Percentiles rank a stretch among this genome's conserved stretches.
Conservation (phyloP, 179 eudicot species). For the Camellia oleifera region DNA sequence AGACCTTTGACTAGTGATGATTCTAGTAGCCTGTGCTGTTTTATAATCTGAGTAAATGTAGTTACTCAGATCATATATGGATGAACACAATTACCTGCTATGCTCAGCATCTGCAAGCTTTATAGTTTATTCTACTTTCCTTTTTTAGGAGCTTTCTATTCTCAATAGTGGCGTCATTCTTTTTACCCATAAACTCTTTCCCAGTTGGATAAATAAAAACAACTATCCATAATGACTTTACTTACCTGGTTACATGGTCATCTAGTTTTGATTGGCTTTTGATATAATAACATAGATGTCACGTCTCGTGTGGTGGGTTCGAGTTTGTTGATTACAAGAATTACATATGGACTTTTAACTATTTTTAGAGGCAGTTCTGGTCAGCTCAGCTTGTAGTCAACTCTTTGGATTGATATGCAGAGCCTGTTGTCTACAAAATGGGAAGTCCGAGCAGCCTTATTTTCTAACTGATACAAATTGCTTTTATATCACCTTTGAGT, state of each 20-base stretch:
- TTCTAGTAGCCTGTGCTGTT: neutral
- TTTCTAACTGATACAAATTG: neutral
- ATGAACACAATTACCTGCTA: neutral
- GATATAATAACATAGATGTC: neutral
- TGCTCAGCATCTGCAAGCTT: neutral
- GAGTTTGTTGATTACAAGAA: neutral
- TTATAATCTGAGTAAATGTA: slow-evolving; percentile 3
- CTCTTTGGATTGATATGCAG: slow-evolving; percentile 6
- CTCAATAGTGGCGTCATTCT: neutral
- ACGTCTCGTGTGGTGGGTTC: neutral
- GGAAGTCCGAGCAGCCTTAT: neutral
- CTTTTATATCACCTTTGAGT: neutral
- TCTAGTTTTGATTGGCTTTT: neutral
- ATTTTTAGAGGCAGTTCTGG: neutral
- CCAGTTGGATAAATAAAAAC: neutral
- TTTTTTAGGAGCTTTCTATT: neutral
- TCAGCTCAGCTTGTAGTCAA: neutral
- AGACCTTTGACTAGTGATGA: neutral
- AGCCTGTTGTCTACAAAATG: neutral
- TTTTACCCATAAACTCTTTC: neutral
- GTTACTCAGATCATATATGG: neutral
- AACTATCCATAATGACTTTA: neutral
- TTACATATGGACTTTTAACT: neutral
- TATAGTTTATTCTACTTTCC: neutral
- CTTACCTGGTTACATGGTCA: neutral